Evolutionary conservation across 176 grass and related monocot genomes (phyloP).

Genomic region (Musa beccarii): DNA sequence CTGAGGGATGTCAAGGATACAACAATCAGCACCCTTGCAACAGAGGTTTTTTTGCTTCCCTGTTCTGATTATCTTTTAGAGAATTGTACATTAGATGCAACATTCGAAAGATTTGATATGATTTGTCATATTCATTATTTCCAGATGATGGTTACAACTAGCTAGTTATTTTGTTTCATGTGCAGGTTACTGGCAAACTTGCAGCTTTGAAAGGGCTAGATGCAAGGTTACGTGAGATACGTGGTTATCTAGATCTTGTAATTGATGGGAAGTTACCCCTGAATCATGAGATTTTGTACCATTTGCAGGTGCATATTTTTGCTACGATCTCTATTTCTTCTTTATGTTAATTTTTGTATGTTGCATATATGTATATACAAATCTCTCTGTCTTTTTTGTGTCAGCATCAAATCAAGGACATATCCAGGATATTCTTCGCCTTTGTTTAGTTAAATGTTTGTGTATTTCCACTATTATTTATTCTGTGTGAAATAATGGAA

Average conservation of each 20-base stretch:
- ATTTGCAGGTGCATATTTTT: slow-evolving; percentile 59
- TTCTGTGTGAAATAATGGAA: not conserved
- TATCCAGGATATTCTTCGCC: not conserved
- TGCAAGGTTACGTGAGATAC: slow-evolving; percentile 79
- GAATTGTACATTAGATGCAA: not conserved
- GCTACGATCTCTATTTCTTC: not conserved
- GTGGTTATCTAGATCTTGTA: slow-evolving; percentile 78
- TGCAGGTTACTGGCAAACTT: slow-evolving; percentile 83
- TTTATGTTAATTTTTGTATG: too few relatives aligned
- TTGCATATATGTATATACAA: not conserved
- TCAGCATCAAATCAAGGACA: not conserved
- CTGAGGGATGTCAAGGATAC: slow-evolving; percentile 96
- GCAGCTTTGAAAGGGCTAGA: slow-evolving; percentile 82
- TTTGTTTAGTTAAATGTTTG: not conserved
- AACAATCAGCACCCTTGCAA: slow-evolving; percentile 89
- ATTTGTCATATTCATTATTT: not conserved
- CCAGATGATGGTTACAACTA: not conserved
- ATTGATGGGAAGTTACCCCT: slow-evolving; percentile 85
- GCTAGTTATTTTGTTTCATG: slow-evolving; percentile 16
- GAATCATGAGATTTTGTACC: slow-evolving; percentile 96
- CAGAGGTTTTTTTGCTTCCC: slow-evolving; percentile 47
- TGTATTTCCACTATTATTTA: too few relatives aligned
- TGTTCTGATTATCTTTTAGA: not conserved
- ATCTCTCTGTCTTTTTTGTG: not conserved
- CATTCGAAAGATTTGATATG: not conserved